Conservation (phyloP, 108 stramenopile genomes). For the Skeletonema costatum region DNA sequence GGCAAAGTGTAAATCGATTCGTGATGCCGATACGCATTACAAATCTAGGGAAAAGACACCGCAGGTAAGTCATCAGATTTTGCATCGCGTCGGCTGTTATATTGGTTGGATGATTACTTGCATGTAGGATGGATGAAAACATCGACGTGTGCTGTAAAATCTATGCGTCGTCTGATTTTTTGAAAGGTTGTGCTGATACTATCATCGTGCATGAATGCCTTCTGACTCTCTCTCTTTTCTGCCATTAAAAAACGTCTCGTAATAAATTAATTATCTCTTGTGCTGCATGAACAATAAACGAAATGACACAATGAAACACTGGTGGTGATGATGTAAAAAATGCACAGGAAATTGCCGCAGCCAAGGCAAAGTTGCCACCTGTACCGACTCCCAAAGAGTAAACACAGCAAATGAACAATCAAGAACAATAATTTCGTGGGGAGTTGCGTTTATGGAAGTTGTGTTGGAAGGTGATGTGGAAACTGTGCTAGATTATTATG, state of each 20-base stretch:
- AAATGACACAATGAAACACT: background rate
- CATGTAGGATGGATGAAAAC: background rate
- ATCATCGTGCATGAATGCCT: background rate
- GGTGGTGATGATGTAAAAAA: background rate
- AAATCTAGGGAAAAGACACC: conserved; percentile 50
- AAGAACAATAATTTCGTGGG: background rate
- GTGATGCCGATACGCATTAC: conserved; percentile 48
- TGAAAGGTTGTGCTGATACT: background rate
- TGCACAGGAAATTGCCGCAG: conserved; percentile 35
- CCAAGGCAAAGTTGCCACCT: conserved; percentile 40
- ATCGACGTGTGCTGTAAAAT: background rate
- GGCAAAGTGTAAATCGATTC: conserved; percentile 48
- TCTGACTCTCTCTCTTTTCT: background rate
- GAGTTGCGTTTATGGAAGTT: no score
- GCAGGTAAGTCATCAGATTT: conserved; percentile 19
- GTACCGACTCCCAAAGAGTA: conserved; percentile 19
- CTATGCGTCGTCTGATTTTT: background rate
- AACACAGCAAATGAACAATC: background rate
- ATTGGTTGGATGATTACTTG: no score
- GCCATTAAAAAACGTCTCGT: no score
- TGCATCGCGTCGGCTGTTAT: background rate
- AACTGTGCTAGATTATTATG: no score
- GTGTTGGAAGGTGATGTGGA: no score
- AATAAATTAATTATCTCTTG: background rate
- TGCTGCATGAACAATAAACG: background rate